A percentile compares a stretch with the other conserved stretches of the same genome.
Evolutionary conservation across 495 filamentous ascomycete species (phyloP).

Genomic region (Lophiotrema nucula): DNA sequence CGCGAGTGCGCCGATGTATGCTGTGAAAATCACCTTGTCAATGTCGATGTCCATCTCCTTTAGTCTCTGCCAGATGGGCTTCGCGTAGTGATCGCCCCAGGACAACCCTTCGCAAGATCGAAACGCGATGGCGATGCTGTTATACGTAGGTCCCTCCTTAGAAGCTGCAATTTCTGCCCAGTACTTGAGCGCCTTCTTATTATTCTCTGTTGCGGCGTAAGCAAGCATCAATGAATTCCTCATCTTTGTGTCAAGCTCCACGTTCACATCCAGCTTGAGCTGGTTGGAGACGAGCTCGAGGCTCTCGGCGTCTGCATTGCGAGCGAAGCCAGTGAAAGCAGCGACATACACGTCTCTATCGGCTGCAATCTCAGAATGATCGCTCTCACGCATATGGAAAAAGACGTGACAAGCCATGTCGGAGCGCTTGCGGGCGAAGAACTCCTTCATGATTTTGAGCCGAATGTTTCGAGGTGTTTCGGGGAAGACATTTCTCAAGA

Average conservation of each 20-base stretch:
- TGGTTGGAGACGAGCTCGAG: slow-evolving; percentile 81
- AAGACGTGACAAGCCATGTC: slow-evolving; percentile 86
- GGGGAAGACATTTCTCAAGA: slow-evolving; percentile 74
- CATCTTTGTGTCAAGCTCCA: slow-evolving; percentile 73
- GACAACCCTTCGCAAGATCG: slow-evolving; percentile 64
- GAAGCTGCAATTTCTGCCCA: slow-evolving; percentile 78
- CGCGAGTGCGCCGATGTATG: slow-evolving; percentile 73
- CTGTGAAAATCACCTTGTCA: slow-evolving; percentile 65
- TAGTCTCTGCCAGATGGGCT: slow-evolving; percentile 72
- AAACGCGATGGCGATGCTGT: slow-evolving; percentile 74
- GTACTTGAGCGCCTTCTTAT: slow-evolving; percentile 65
- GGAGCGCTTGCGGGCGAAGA: slow-evolving; percentile 71
- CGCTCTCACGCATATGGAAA: slow-evolving; percentile 78
- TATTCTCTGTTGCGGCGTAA: slow-evolving; percentile 65
- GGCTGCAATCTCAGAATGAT: slow-evolving; percentile 56
- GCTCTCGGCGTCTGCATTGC: slow-evolving; percentile 59
- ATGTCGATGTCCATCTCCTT: slow-evolving; percentile 71
- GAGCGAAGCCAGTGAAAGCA: slow-evolving; percentile 74
- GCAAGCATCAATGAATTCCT: slow-evolving; percentile 85
- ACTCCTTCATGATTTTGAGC: slow-evolving; percentile 72
- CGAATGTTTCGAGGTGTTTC: slow-evolving; percentile 64
- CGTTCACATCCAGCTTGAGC: slow-evolving; percentile 79
- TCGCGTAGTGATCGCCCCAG: slow-evolving; percentile 63
- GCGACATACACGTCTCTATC: slow-evolving; percentile 69
- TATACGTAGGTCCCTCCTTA: slow-evolving; percentile 77